Conservation (phyloP, 345 rosid species). For the Citrus australasica region DNA sequence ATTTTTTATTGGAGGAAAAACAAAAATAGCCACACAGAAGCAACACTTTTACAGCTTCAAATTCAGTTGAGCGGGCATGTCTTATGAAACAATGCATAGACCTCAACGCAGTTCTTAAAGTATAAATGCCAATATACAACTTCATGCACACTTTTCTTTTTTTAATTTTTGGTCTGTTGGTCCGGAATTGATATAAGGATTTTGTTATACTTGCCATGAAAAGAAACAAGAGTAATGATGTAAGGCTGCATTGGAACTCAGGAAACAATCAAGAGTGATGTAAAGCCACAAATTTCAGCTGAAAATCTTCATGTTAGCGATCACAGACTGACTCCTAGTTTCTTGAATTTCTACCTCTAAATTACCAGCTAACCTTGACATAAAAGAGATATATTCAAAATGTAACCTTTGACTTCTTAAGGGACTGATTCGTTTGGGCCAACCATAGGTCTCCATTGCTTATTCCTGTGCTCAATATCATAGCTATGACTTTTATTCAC, state of each 20-base stretch:
- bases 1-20: not conserved
- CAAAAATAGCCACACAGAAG: not conserved
- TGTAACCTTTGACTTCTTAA: not conserved
- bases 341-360: not conserved
- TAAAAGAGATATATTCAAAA: not conserved
- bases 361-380: not conserved
- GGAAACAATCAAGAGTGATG: not conserved
- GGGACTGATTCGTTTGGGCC: not conserved
- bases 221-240: not conserved
- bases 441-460: not conserved
- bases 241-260: not conserved
- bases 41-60: not conserved
- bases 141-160: not conserved
- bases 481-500: not conserved
- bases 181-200: not conserved
- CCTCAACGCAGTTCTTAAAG: not conserved
- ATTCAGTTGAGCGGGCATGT: not conserved
- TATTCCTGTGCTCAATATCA: not conserved
- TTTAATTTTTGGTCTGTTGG: not conserved
- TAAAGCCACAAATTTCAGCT: not conserved
- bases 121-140: not conserved
- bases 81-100: not conserved
- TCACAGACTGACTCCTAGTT: not conserved
- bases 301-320: not conserved
- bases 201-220: not conserved